Evolutionary conservation across 208 protist genomes (phyloP), one percentile per base, ranked within the genome.

Genomic region (Trypanosoma platydactyli): DNA sequence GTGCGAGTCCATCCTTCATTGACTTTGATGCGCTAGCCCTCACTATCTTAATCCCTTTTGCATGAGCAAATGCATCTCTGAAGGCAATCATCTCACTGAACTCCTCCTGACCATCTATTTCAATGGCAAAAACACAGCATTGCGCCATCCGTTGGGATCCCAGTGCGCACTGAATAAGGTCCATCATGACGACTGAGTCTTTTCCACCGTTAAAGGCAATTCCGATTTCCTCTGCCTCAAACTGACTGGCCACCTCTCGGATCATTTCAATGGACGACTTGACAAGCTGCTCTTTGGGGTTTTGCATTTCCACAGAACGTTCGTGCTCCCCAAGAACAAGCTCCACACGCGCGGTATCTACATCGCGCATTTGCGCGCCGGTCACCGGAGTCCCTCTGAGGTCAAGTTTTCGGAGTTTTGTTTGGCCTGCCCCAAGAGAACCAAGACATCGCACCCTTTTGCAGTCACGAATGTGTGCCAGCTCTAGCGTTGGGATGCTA

Each of bases 181-280:
- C 83, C 64, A 95, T 58, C 70, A 96, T 84, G 20, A 93, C 86
- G 1, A 95, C 87, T 49, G 81, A 88, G 73, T 97, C 92, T 48
- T 97, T 97, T 11, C 92, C 92, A 18, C 86, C 92, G 59, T 97
- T 97, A 66, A 97, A 97, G 35, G 86, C 85, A 61, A 97, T 69
- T 22, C 83, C 84, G 60, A 97, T 91, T 7, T 81, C 52, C 5
- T 91, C 56, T 7, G 69, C 58, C 3, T 63, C 70, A 54, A 79
- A 83, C 30, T 60, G 41, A 0, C 46, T 44, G 20, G 76, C 80
- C 13, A 78, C 66, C 30, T 81, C 48, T 20, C 67, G 64, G 35
- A 94, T 84, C 12, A 93, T 65, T 20, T 68, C 64, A 30, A 81
- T 61, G 24, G 66, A 70, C n/a, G 44, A 42, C 46, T 66, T 72